Evolutionary conservation across 805 yeast species (phyloP).

Genomic region (Saccharomycopsis sp.): DNA sequence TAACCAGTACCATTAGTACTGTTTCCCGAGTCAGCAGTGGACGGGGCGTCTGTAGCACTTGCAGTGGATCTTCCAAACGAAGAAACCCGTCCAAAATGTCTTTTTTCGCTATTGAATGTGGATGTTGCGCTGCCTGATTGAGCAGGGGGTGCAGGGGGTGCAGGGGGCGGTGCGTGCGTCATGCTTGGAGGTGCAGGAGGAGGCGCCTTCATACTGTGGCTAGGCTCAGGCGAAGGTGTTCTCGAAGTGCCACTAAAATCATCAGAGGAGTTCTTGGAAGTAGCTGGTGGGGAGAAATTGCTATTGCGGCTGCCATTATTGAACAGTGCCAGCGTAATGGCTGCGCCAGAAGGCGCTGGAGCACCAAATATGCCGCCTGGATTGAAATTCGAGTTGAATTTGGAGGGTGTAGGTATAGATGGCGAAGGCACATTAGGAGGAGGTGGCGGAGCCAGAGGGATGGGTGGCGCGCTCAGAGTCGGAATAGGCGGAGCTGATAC

Average conservation of each 20-base stretch:
- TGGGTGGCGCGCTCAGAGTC: neutral
- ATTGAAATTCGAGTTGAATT: neutral
- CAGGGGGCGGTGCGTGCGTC: conserved; percentile 25
- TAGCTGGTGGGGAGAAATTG: neutral
- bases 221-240: neutral
- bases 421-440: conserved; percentile 14
- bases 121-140: conserved; percentile 8
- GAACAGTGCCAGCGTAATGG: too few relatives aligned
- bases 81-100: conserved; percentile 26
- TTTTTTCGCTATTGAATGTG: conserved; percentile 23
- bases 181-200: conserved; percentile 26
- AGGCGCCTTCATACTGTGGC: neutral
- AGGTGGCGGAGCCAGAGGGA: conserved; percentile 17
- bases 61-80: conserved; percentile 14
- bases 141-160: conserved; percentile 14
- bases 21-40: conserved; percentile 25
- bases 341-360: too few relatives aligned
- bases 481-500: neutral
- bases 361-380: too few relatives aligned
- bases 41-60: conserved; percentile 24
- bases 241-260: neutral
- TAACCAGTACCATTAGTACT: conserved; percentile 28
- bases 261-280: neutral
- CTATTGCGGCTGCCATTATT: neutral
- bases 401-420: conserved; percentile 20